These are phyloP conservation scores for Rhamnella rubrinervis DNA, from an alignment of 331 rosid species.

Conservation along the genomic window DNA sequence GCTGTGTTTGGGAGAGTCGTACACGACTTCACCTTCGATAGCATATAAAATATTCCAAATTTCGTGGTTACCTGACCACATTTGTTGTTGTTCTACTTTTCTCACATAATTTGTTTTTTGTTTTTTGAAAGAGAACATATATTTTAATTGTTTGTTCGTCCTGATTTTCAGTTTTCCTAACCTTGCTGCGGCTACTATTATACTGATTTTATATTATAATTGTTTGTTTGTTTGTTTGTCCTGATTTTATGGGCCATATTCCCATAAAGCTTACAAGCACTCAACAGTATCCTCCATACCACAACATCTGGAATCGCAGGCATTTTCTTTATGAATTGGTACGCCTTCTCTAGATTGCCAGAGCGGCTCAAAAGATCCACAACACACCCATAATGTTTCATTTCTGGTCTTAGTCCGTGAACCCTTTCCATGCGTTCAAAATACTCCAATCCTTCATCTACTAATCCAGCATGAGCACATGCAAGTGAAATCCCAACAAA, in stretches of 20 bases:
- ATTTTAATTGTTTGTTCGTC: too few relatives aligned
- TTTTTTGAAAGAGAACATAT: too few relatives aligned
- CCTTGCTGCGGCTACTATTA: too few relatives aligned
- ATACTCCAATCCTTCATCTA: slow-evolving; percentile 43
- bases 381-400: slow-evolving; percentile 60
- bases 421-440: slow-evolving; percentile 43
- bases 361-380: slow-evolving; percentile 86
- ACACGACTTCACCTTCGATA: background rate
- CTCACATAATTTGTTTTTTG: too few relatives aligned
- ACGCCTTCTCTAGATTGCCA: slow-evolving; percentile 71
- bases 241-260: slow-evolving; percentile 55
- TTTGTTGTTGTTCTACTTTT: too few relatives aligned
- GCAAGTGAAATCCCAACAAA: slow-evolving; percentile 52
- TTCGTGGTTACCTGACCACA: too few relatives aligned
- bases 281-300: slow-evolving; percentile 73
- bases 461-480: slow-evolving; percentile 54
- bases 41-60: background rate
- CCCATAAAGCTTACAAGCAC: slow-evolving; percentile 78
- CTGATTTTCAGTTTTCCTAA: too few relatives aligned
- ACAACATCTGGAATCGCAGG: slow-evolving; percentile 63
- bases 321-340: slow-evolving; percentile 64
- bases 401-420: slow-evolving; percentile 43
- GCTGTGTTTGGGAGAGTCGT: background rate
- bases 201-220: too few relatives aligned
- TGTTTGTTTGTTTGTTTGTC: too few relatives aligned